phyloP scores from a whole-genome alignment of 345 rosid genomes.

The Laguncularia racemosa region DNA sequence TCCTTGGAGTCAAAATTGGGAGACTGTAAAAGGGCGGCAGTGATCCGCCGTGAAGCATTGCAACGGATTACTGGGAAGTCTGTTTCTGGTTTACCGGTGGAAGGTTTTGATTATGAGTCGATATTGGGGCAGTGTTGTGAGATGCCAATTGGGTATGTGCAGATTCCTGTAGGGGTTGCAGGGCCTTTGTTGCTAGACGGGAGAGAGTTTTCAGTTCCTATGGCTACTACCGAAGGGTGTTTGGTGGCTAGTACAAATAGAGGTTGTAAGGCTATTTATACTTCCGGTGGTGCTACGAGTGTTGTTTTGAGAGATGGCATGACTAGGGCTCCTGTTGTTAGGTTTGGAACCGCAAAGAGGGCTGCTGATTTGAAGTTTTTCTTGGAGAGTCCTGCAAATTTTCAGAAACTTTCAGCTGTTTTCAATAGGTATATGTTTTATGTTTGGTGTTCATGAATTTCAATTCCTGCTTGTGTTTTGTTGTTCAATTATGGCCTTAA shows the following conservation, averaged over 20 bases:
- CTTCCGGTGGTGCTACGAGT: constrained; percentile 53
- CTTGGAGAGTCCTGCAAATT: constrained; percentile 48
- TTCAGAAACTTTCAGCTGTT: constrained; percentile 27
- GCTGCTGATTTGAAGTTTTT: constrained; percentile 56
- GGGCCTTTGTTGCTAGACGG: constrained; percentile 66
- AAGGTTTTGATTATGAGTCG: constrained; percentile 57
- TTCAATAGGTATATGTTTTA: constrained; percentile 39
- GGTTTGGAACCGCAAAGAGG: constrained; percentile 41
- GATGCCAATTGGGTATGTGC: constrained; percentile 72
- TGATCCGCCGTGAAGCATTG: constrained; percentile 51
- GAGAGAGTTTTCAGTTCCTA: constrained; percentile 50
- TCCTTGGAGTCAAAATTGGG: constrained; percentile 58
- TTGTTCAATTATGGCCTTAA: too few relatives aligned
- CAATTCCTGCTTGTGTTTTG: constrained; percentile 1
- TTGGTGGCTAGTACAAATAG: constrained; percentile 71
- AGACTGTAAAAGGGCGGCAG: constrained; percentile 53
- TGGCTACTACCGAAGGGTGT: constrained; percentile 79
- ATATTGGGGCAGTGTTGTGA: constrained; percentile 76
- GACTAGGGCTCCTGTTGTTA: constrained; percentile 67
- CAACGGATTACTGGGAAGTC: constrained; percentile 50
- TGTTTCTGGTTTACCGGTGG: constrained; percentile 47
- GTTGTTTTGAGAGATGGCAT: constrained; percentile 48
- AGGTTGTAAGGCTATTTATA: constrained; percentile 66
- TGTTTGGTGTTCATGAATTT: not conserved
- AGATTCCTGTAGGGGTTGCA: constrained; percentile 73